A percentile compares a stretch with the other conserved stretches of the same genome.
Evolutionary conservation across 768 basidiomycete genomes (phyloP).

Genomic region (Pholiota microspora): DNA sequence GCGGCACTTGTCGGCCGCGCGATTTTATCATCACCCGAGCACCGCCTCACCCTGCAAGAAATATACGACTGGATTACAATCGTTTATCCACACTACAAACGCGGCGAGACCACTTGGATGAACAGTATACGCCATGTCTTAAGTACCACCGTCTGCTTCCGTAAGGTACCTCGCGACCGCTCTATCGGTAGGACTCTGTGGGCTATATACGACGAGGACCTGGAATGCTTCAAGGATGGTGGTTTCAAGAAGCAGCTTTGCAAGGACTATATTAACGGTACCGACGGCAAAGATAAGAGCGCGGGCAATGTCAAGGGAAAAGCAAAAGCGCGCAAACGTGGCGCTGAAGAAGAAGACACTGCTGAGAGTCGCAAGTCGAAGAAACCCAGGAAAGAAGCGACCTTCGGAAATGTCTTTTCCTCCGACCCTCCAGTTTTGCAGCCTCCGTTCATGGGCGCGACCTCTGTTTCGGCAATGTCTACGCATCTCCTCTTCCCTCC

Average conservation of each 20-base stretch:
- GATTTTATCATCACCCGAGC: slow-evolving; percentile 78
- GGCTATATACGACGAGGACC: slow-evolving; percentile 82
- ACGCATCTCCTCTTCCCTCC: slow-evolving; percentile 48
- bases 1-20: slow-evolving; percentile 96
- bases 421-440: slow-evolving; percentile 20
- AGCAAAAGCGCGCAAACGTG: slow-evolving; percentile 34
- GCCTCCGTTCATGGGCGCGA: slow-evolving; percentile 23
- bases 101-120: slow-evolving; percentile 95
- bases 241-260: slow-evolving; percentile 71
- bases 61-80: slow-evolving; percentile 97
- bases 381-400: slow-evolving; percentile 40
- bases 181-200: slow-evolving; percentile 81
- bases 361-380: slow-evolving; percentile 43
- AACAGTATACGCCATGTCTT: slow-evolving; percentile 97
- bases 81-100: slow-evolving; percentile 91
- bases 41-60: slow-evolving; percentile 88
- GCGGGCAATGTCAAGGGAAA: slow-evolving; percentile 27
- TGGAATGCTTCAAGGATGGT: slow-evolving; percentile 81
- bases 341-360: slow-evolving; percentile 35
- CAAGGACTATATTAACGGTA: slow-evolving; percentile 42
- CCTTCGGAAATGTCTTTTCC: slow-evolving; percentile 19
- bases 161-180: slow-evolving; percentile 78
- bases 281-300: slow-evolving; percentile 32
- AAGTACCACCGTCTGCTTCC: slow-evolving; percentile 88
- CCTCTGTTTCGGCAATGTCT: slow-evolving; percentile 24